A percentile compares a stretch with the other conserved stretches of the same genome.
Conservation (phyloP, 345 rosid species). For the Salix viminalis region DNA sequence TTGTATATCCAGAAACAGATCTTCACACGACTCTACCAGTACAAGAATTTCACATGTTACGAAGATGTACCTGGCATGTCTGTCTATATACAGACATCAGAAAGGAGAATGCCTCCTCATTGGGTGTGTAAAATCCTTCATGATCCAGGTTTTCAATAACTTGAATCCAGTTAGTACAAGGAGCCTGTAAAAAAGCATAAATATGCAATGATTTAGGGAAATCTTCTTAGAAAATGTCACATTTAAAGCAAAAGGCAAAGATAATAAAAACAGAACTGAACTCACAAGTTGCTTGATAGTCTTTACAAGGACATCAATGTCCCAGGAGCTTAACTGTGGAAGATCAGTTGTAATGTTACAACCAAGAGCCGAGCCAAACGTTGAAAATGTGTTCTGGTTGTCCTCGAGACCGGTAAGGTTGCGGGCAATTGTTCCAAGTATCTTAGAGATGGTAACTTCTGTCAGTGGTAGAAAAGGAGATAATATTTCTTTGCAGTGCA, state of each 20-base stretch:
- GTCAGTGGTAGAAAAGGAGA: constrained; percentile 63
- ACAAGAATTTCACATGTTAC: not conserved
- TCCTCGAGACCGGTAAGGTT: constrained; percentile 57
- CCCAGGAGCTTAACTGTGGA: constrained; percentile 59
- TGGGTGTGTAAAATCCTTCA: constrained; percentile 77
- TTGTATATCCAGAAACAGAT: not conserved
- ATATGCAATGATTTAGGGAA: not conserved
- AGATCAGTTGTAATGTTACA: constrained; percentile 45
- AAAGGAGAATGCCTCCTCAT: constrained; percentile 74
- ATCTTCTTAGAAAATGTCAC: not conserved
- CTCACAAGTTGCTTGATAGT: constrained; percentile 78
- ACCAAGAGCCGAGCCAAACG: constrained; percentile 70
- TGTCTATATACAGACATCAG: constrained; percentile 69
- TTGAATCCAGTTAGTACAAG: constrained; percentile 67
- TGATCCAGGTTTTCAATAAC: constrained; percentile 82
- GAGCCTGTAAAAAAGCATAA: constrained; percentile 53
- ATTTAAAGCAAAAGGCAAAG: not conserved
- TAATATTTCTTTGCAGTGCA: constrained; percentile 68
- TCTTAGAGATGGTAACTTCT: constrained; percentile 66
- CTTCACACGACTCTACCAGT: not conserved
- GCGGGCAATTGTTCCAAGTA: constrained; percentile 55
- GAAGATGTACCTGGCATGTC: constrained; percentile 69
- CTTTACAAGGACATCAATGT: constrained; percentile 62
- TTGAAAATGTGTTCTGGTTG: constrained; percentile 51
- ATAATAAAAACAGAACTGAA: not conserved